A percentile compares a stretch with the other conserved stretches of the same genome.
These are phyloP conservation scores for Scheffersomyces coipomensis DNA, from an alignment of 805 yeast genomes.

Conservation along the genomic window DNA sequence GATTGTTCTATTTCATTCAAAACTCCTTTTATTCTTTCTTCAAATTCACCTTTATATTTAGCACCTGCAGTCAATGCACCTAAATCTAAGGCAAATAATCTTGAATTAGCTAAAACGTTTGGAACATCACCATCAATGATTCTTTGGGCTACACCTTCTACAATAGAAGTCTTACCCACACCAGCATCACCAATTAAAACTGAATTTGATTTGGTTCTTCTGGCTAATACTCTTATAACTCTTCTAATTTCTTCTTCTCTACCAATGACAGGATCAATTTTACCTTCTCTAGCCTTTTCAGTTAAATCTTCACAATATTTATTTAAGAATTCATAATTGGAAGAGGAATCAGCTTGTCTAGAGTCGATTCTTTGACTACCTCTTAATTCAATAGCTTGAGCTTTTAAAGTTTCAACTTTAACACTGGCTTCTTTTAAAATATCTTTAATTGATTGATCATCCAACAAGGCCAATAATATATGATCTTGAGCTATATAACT, in stretches of 20 bases:
- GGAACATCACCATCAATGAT: constrained; percentile 96
- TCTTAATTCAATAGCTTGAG: constrained; percentile 76
- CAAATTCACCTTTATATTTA: constrained; percentile 97
- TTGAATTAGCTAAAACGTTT: constrained; percentile 74
- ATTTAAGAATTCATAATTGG: constrained; percentile 74
- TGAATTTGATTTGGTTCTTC: constrained; percentile 96
- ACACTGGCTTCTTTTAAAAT: constrained; percentile 72
- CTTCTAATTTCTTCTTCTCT: constrained; percentile 98
- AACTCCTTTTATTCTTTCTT: constrained; percentile 96
- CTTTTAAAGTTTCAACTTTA: constrained; percentile 68
- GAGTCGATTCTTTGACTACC: constrained; percentile 92
- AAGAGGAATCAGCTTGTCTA: constrained; percentile 88
- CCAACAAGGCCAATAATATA: constrained; percentile 77
- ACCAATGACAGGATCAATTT: constrained; percentile 96
- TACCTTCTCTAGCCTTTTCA: constrained; percentile 89
- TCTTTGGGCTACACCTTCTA: constrained; percentile 98
- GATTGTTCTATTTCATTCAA: constrained; percentile 90
- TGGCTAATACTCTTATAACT: constrained; percentile 91
- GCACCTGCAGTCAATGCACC: constrained; percentile 99
- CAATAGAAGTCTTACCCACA: constrained; percentile 97
- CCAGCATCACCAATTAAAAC: constrained; percentile 98
- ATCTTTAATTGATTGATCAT: constrained; percentile 68
- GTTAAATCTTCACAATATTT: constrained; percentile 95
- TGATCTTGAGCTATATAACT: constrained; percentile 93
- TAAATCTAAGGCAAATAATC: constrained; percentile 83